A percentile compares a stretch with the other conserved stretches of the same genome.
Conservation (phyloP, 495 filamentous ascomycete genomes). For the Viridothelium virens region DNA sequence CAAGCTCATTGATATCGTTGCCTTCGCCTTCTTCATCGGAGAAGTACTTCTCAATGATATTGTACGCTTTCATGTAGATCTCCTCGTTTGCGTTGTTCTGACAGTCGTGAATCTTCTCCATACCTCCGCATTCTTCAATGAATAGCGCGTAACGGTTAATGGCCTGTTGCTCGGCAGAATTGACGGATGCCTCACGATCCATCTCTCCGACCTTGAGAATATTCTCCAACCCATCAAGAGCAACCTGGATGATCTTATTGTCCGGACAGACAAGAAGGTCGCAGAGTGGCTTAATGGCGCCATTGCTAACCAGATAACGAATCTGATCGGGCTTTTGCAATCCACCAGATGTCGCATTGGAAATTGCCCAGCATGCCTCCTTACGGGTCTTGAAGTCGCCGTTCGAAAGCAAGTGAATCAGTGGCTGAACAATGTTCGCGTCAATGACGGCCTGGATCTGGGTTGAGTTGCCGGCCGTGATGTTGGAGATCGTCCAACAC, state of each 20-base stretch:
- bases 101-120: constrained; percentile 99
- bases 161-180: constrained; percentile 53
- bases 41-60: constrained; percentile 99
- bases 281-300: constrained; percentile 96
- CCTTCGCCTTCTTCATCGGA: constrained; percentile 91
- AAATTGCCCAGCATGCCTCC: constrained; percentile 99
- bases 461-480: constrained; percentile 94
- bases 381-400: constrained; percentile 99
- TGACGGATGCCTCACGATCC: constrained; percentile 80
- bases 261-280: constrained; percentile 94
- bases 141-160: constrained; percentile 97
- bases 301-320: constrained; percentile 81
- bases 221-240: constrained; percentile 96
- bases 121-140: constrained; percentile 97
- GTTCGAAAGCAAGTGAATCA: constrained; percentile 91
- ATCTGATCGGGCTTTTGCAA: constrained; percentile 99
- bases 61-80: constrained; percentile 99
- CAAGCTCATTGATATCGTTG: constrained; percentile 58
- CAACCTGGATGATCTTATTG: constrained; percentile 99
- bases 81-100: constrained; percentile 99
- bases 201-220: constrained; percentile 98
- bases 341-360: constrained; percentile 95
- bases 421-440: constrained; percentile 88
- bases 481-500: constrained; percentile 99
- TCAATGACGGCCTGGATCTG: constrained; percentile 98